A percentile compares a stretch with the other conserved stretches of the same genome.
Evolutionary conservation across 495 filamentous ascomycete species (phyloP).

Genomic region (Barbatosphaeria neglecta): DNA sequence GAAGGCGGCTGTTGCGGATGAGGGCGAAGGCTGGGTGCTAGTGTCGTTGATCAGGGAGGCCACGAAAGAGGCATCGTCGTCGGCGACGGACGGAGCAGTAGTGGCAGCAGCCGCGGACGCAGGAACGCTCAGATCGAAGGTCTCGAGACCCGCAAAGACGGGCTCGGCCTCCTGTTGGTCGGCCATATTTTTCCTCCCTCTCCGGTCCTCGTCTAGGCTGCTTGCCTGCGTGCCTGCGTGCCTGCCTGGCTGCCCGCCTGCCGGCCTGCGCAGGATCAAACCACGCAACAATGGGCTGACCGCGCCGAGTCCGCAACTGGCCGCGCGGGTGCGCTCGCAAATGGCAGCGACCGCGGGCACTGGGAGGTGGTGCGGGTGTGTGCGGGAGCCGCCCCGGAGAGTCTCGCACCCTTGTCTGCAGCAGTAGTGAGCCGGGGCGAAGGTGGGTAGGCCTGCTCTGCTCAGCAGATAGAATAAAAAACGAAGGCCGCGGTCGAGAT

Average conservation of each 20-base stretch:
- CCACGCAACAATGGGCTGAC: not conserved
- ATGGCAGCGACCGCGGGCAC: not conserved
- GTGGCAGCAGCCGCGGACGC: not conserved
- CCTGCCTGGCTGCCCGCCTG: too few relatives aligned
- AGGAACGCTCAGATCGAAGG: constrained; percentile 7
- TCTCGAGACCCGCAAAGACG: constrained; percentile 13
- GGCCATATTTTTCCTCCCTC: constrained; percentile 9
- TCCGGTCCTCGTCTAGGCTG: too few relatives aligned
- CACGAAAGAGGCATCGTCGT: not conserved
- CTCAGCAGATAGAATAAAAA: too few relatives aligned
- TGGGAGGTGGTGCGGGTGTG: not conserved
- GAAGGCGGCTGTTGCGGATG: not conserved
- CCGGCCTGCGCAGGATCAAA: too few relatives aligned
- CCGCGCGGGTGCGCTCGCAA: not conserved
- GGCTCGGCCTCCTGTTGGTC: constrained; percentile 13
- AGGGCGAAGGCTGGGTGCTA: not conserved
- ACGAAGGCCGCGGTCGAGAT: not conserved
- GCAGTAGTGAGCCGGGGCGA: not conserved
- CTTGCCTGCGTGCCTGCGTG: constrained; percentile 1
- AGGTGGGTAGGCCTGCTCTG: too few relatives aligned
- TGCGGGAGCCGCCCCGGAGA: not conserved
- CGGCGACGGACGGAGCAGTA: not conserved
- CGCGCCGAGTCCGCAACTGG: not conserved
- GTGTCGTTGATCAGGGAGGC: not conserved
- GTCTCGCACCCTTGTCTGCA: not conserved